Evolutionary conservation across 2,329 filamentous ascomycete species (phyloP).

Genomic region (Colletotrichum phormii): DNA sequence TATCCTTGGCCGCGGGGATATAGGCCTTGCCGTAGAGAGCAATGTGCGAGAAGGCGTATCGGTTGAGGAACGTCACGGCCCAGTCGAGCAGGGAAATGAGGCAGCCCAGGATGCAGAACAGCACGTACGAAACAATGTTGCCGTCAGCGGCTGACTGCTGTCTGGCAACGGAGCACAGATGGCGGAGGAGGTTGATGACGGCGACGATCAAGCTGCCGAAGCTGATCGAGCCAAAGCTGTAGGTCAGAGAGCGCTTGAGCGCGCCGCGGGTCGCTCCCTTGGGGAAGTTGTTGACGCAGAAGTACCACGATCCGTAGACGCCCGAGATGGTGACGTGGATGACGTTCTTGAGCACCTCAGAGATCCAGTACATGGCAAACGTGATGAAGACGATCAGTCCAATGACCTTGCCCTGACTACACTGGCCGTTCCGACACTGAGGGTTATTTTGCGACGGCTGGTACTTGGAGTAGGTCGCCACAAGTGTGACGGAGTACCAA

Average conservation of each 20-base stretch:
- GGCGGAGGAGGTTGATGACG: constrained; percentile 86
- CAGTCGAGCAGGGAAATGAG: constrained; percentile 84
- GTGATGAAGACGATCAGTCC: constrained; percentile 88
- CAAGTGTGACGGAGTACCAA: constrained; percentile 88
- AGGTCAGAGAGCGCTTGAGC: constrained; percentile 83
- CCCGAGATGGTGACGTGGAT: constrained; percentile 90
- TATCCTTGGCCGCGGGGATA: constrained; percentile 87
- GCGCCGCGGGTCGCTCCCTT: constrained; percentile 86
- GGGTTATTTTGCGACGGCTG: constrained; percentile 70
- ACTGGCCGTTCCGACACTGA: constrained; percentile 69
- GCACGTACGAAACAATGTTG: constrained; percentile 72
- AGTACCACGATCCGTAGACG: constrained; percentile 95
- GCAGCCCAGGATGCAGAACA: constrained; percentile 83
- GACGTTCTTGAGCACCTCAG: constrained; percentile 93
- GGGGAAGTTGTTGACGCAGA: constrained; percentile 77
- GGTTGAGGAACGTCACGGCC: constrained; percentile 89
- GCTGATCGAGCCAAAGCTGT: constrained; percentile 92
- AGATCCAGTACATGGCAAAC: constrained; percentile 94
- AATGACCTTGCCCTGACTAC: constrained; percentile 81
- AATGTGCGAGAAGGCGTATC: constrained; percentile 93
- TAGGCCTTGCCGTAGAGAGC: constrained; percentile 93
- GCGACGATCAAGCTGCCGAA: constrained; percentile 88
- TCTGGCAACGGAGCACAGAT: constrained; percentile 83
- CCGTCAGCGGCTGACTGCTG: constrained; percentile 71
- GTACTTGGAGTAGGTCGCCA: constrained; percentile 87